phyloP scores from a whole-genome alignment of 768 basidiomycete species.

The Calocybe gangraenosa region DNA sequence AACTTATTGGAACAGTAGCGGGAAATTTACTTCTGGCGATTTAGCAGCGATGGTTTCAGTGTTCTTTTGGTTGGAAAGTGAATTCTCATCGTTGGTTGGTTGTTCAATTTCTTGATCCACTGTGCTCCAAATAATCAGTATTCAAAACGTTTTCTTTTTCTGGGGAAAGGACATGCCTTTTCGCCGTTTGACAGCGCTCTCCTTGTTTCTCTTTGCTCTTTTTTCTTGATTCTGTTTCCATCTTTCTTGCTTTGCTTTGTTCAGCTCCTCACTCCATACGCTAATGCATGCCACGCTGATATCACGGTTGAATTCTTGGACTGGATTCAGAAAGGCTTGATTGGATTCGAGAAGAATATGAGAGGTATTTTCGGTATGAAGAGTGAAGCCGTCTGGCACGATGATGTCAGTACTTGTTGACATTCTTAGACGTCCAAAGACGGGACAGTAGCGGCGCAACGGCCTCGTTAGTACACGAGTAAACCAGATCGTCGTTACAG shows the following conservation, averaged over 20 bases:
- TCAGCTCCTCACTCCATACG: slow-evolving; percentile 77
- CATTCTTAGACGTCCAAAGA: slow-evolving; percentile 16
- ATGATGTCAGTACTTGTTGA: slow-evolving; percentile 22
- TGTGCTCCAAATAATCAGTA: slow-evolving; percentile 4
- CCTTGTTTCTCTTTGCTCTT: slow-evolving; percentile 37
- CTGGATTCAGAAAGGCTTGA: slow-evolving; percentile 93
- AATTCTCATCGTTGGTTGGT: not conserved
- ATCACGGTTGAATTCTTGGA: slow-evolving; percentile 98
- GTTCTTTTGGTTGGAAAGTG: too few relatives aligned
- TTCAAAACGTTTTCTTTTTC: not conserved
- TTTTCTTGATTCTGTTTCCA: slow-evolving; percentile 54
- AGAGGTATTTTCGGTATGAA: slow-evolving; percentile 80
- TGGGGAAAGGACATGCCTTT: slow-evolving; percentile 36
- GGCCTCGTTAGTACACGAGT: slow-evolving; percentile 16
- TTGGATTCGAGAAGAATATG: slow-evolving; percentile 77
- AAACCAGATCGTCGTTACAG: too few relatives aligned
- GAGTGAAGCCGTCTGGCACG: slow-evolving; percentile 69
- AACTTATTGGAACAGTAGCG: not conserved
- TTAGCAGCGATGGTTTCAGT: not conserved
- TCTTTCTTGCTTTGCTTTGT: slow-evolving; percentile 56
- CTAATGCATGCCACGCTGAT: slow-evolving; percentile 87
- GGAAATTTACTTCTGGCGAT: slow-evolving; percentile 14
- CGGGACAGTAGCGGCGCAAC: slow-evolving; percentile 16
- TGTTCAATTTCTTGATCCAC: slow-evolving; percentile 7
- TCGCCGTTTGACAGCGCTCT: slow-evolving; percentile 35